Base-by-base conservation (phyloP, 1,284 basidiomycete species). In the Cryptococcus depauperatus region DNA sequence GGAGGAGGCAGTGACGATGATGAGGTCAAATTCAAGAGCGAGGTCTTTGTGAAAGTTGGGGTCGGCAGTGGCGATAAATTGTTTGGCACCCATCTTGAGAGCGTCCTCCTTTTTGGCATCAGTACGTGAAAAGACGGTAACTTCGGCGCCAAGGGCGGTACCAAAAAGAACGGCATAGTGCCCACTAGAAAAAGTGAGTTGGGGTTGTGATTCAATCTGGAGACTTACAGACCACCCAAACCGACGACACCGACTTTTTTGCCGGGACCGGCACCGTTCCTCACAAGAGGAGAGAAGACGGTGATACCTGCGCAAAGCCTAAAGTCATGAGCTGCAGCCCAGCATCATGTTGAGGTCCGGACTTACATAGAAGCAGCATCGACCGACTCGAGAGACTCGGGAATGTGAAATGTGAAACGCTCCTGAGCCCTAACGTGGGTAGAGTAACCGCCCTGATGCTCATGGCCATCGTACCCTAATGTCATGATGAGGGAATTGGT, bases 231-330 rank as follows among this genome's bases (percentile, higher is more conserved):
- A 46, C 80, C 81, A 40, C 80, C 80, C 29, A 82, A 75, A 19
- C 82, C 81, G 49, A 82, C 70, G 41, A 85, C 71, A 35, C 79
- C 83, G 44, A 84, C 80, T 50, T 76, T 77, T 72, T 79, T 81
- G 18, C 81, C 82, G 2, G 79, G 76, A 0, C 80, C 81, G 16
- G 75, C 75, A 23, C 80, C 79, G 64, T 82, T 77, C 39, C 77
- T 71, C 44, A 76, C 73, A 13, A 85, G 69, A 4, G 83, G 82
- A 1, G 79, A 79, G 70, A 74, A 83, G 30, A 81, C 76, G 2
- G 82, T 84, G n/a, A 83, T 63, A 34, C 82, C 82, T 7, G 74
- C 82, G 56, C 82, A 84, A 34, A 66, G 54, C 51, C 51, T 52
- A 23, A 41, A 3, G 7, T 5, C 11, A 14, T n/a, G n/a, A 25